phyloP scores from a whole-genome alignment of 2,329 filamentous ascomycete species.

The Aureobasidium uvarum region DNA sequence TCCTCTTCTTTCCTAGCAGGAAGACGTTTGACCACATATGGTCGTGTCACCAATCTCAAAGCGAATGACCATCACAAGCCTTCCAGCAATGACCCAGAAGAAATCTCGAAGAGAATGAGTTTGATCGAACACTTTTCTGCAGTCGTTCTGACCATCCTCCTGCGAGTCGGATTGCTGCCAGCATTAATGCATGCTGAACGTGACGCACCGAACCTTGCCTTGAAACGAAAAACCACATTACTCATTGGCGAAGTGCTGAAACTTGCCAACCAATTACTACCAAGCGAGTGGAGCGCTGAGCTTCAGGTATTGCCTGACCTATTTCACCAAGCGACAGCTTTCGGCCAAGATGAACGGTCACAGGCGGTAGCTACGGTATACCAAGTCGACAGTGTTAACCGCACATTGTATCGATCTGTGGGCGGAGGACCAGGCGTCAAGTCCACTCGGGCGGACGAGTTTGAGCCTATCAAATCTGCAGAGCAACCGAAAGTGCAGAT shows the following conservation, averaged over 20 bases:
- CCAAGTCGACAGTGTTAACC: slow-evolving; percentile 95
- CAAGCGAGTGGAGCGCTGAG: slow-evolving; percentile 74
- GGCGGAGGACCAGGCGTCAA: slow-evolving; percentile 17
- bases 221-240: slow-evolving; percentile 86
- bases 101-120: slow-evolving; percentile 64
- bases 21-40: slow-evolving; percentile 89
- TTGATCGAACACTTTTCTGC: slow-evolving; percentile 94
- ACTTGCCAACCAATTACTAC: slow-evolving; percentile 80
- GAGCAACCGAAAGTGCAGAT: slow-evolving; percentile 54
- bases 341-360: slow-evolving; percentile 69
- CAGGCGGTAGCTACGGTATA: slow-evolving; percentile 88
- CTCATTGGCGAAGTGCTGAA: slow-evolving; percentile 90
- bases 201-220: slow-evolving; percentile 63
- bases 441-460: slow-evolving; percentile 15
- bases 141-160: slow-evolving; percentile 77
- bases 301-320: slow-evolving; percentile 86
- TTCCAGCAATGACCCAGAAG: slow-evolving; percentile 60
- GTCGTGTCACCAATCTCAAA: slow-evolving; percentile 83
- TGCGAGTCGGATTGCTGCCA: slow-evolving; percentile 69
- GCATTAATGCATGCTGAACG: slow-evolving; percentile 61
- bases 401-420: slow-evolving; percentile 77
- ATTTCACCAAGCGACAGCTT: slow-evolving; percentile 71
- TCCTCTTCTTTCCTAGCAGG: slow-evolving; percentile 94
- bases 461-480: slow-evolving; percentile 38
- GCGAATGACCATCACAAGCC: slow-evolving; percentile 56